Base-by-base conservation (phyloP, 2,329 filamentous ascomycete species). In the Pseudogymnoascus sp. region DNA sequence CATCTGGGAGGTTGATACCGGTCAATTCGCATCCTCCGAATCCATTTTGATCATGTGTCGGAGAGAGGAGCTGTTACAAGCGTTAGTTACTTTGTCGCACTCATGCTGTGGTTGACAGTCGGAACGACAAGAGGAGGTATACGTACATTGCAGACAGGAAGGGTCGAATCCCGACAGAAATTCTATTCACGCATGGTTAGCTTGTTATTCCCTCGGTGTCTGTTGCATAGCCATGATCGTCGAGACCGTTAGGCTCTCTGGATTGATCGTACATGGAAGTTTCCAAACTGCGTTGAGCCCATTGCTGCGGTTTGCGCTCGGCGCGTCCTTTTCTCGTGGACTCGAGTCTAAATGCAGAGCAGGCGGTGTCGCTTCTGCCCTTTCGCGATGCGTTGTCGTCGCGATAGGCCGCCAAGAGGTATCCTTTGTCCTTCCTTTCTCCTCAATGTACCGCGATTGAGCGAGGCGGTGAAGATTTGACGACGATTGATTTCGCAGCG, bases 71-170 rank as follows among this genome's bases (percentile, higher is more conserved):
- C 87, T 91, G 57, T 66, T 40, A 26, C 16, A 66, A 18, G 16
- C 37, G 16, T 63, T 36, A 59, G 26, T 16, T 36, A n/a, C 31
- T 45, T 14, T n/a, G 42, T 29, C 29, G 40, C 37, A 26, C 21
- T 64, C 34, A 21, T 34, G 21, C 23, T 1, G n/a, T 23, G 34
- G 12, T 8, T 18, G 12, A 12, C 45, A 63, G 23, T 23, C 39
- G 11, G 14, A 14, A 29, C 23, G 7, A 62, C 47, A 29, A 36
- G 54, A 60, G 66, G n/a, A 59, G 66, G 16, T 68, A 40, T 36
- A 83, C 88, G 71, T 83, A 93, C 89, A 82, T 93, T 93, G 81
- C 90, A 95, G 71, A 93, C 81, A 63, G 90, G 90, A 71, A 93
- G 80, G 64, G 89, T 93, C 71, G 90, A 90, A 78, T 93, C 89